These are phyloP conservation scores for Fusarium verticillioides DNA, from an alignment of 2,329 filamentous ascomycete species.

Conservation along the genomic window DNA sequence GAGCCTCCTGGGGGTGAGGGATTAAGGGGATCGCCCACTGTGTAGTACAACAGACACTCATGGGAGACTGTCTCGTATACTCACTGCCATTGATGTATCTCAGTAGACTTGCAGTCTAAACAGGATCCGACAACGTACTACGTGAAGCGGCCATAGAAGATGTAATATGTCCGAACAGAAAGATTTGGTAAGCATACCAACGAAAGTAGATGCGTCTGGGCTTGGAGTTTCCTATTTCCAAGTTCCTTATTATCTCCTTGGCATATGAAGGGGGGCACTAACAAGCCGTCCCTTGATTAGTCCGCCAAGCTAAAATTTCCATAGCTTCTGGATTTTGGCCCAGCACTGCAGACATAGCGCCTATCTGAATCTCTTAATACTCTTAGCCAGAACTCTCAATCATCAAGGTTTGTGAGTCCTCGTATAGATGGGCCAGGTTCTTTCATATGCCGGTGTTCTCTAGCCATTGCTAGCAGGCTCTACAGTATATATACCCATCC, in stretches of 20 bases:
- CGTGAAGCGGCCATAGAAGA: fast-evolving
- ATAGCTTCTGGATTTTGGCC: fast-evolving
- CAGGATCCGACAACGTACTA: fast-evolving
- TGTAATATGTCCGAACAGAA: fast-evolving
- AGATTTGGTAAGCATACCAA: no score
- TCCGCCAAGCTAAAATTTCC: neutral
- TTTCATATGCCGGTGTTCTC: neutral
- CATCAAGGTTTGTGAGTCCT: neutral
- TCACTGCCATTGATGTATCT: neutral
- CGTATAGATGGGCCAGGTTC: neutral
- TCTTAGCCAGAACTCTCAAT: neutral
- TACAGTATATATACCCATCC: neutral
- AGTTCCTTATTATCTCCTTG: fast-evolving
- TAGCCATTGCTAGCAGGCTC: no score
- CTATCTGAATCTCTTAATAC: neutral
- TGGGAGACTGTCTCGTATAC: fast-evolving
- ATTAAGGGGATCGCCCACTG: no score
- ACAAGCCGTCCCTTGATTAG: neutral
- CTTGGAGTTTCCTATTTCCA: fast-evolving
- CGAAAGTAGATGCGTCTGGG: neutral
- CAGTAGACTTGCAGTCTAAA: neutral
- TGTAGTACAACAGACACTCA: neutral
- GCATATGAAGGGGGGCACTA: neutral
- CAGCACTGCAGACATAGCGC: no score
- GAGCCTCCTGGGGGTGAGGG: neutral